Conservation (phyloP, 441 rosid species). For the Macaranga tanarius region DNA sequence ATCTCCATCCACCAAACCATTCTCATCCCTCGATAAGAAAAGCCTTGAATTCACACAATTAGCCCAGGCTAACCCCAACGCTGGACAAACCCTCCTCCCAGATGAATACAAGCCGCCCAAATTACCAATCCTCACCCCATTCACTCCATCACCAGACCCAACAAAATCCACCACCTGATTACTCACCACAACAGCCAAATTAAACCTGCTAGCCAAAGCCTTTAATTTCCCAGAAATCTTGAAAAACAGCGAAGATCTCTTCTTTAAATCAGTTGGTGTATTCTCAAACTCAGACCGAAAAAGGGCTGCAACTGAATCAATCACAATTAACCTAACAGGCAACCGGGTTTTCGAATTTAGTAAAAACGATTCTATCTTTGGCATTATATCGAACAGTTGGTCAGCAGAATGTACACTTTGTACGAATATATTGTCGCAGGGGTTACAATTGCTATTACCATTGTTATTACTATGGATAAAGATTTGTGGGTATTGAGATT, state of each 20-base stretch:
- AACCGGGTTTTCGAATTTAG: conserved; percentile 36
- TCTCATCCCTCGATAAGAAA: conserved; percentile 56
- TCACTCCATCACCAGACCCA: conserved; percentile 51
- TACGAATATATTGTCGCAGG: conserved; percentile 55
- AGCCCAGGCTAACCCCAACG: conserved; percentile 81
- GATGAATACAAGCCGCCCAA: conserved; percentile 55
- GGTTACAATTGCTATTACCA: conserved; percentile 25
- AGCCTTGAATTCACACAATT: conserved; percentile 81
- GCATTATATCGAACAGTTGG: conserved; percentile 71
- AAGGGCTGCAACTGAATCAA: conserved; percentile 82
- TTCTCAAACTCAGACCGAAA: conserved; percentile 84
- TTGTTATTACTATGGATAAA: conserved; percentile 8
- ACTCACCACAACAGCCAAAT: conserved; percentile 66
- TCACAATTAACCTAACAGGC: conserved; percentile 65
- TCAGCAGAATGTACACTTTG: conserved; percentile 58
- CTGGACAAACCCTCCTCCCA: conserved; percentile 69
- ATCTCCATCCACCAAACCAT: conserved; percentile 15
- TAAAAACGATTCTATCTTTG: conserved; percentile 51
- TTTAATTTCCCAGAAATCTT: conserved; percentile 68
- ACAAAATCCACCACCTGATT: conserved; percentile 82
- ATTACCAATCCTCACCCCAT: conserved; percentile 67
- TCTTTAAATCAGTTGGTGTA: conserved; percentile 56
- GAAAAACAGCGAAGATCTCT: conserved; percentile 70
- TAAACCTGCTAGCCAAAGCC: conserved; percentile 56
- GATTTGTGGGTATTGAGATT: conserved; percentile 27